Conservation (phyloP, 768 basidiomycete species). For the Austroboletus festivus region DNA sequence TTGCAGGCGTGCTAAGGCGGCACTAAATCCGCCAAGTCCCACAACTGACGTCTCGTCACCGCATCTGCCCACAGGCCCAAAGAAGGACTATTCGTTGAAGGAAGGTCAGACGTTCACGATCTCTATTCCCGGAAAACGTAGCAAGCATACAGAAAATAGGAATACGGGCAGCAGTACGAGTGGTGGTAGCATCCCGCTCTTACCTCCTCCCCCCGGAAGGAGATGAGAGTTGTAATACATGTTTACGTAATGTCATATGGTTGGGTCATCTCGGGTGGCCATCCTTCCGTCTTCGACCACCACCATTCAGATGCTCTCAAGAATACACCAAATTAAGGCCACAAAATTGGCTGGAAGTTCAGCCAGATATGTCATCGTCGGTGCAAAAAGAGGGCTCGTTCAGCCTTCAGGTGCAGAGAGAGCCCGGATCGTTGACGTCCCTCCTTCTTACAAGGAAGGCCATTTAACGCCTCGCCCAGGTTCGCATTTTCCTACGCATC, state of each 20-base stretch:
- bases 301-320: conserved; percentile 51
- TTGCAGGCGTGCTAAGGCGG: conserved; percentile 60
- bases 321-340: conserved; percentile 42
- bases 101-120: conserved; percentile 95
- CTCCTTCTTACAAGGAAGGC: conserved; percentile 65
- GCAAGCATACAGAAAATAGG: conserved; percentile 31
- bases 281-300: conserved; percentile 8
- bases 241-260: conserved; percentile 7
- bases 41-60: conserved; percentile 52
- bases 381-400: conserved; percentile 58
- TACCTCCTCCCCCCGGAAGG: conserved; percentile 78
- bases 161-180: conserved; percentile 24
- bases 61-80: conserved; percentile 71
- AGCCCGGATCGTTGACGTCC: conserved; percentile 79
- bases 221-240: conserved; percentile 33
- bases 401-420: conserved; percentile 81
- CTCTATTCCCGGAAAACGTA: conserved; percentile 76
- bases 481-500: conserved; percentile 27
- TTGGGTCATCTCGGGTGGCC: conserved; percentile 9
- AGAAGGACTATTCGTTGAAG: conserved; percentile 92
- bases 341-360: conserved; percentile 28
- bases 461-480: conserved; percentile 72
- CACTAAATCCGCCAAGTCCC: conserved; percentile 50
- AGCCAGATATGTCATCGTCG: conserved; percentile 17
- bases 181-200: conserved; percentile 55